These are phyloP conservation scores for Fusarium denticulatum DNA, from an alignment of 2,329 filamentous ascomycete species.

Conservation along the genomic window DNA sequence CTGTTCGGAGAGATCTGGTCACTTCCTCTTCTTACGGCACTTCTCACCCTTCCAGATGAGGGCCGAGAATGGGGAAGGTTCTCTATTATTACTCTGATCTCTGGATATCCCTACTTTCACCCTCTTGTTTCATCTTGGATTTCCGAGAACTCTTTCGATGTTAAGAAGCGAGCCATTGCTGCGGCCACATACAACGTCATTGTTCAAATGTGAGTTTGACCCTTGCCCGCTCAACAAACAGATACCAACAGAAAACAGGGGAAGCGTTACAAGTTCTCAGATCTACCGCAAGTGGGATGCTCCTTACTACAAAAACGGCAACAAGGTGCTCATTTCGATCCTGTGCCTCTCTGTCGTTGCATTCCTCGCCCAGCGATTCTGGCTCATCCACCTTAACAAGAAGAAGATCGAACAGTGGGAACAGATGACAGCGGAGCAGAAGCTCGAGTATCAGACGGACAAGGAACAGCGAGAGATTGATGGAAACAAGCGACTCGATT, in stretches of 20 bases:
- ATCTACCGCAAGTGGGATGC: constrained; percentile 63
- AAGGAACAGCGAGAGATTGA: constrained; percentile 55
- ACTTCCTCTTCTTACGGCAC: constrained; percentile 60
- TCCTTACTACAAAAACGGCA: constrained; percentile 67
- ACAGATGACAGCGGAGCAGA: constrained; percentile 56
- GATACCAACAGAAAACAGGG: constrained; percentile 38
- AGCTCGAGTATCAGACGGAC: constrained; percentile 57
- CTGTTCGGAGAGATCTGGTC: constrained; percentile 63
- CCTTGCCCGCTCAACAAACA: fast-evolving
- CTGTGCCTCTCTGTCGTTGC: constrained; percentile 58
- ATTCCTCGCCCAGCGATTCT: constrained; percentile 60
- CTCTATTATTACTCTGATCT: constrained; percentile 60
- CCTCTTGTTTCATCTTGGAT: constrained; percentile 63
- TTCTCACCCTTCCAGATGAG: constrained; percentile 59
- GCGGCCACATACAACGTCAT: constrained; percentile 60
- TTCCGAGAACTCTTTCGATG: constrained; percentile 60
- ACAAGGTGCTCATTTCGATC: constrained; percentile 65
- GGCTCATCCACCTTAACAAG: constrained; percentile 57
- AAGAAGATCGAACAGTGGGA: constrained; percentile 60
- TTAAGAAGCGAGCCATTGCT: constrained; percentile 60
- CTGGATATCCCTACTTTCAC: constrained; percentile 68
- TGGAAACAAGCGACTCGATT: constrained; percentile 61
- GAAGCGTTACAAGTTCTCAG: constrained; percentile 54
- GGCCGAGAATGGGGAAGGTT: constrained; percentile 63
- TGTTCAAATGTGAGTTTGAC: constrained; percentile 51